Evolutionary conservation across 768 basidiomycete species (phyloP), one percentile per base, ranked within the genome.

Genomic region (Termitomyces heimii): DNA sequence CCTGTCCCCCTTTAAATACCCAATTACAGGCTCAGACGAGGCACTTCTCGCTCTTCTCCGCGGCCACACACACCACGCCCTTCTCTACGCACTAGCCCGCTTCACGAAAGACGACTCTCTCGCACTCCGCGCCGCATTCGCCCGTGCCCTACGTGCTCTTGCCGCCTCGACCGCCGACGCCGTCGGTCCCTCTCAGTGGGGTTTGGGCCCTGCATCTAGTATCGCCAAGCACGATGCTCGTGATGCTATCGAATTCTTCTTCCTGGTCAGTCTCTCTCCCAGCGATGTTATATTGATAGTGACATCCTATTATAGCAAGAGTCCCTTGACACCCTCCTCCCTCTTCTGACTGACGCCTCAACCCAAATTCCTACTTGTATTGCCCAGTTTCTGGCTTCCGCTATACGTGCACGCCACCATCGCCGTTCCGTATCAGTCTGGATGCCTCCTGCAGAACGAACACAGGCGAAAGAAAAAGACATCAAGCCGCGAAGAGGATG

Each of bases 131-230:
- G 70, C 80, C 0, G 86, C 89, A 0, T 75, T 89, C 53, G 74
- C 83, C 5, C 82, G 90, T 4, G 86, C 81, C 1, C 70, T 92
- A 18, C 77, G 85, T 35, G 79, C 84, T 0, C 66, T 90, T 20
- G 77, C 82, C 5, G 70, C 74, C 4, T 80, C 86, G 1, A 70
- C 86, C 35, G 80, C 90, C 5, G 88, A 91, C 44, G 75, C 82
- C 1, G 80, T 87, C 0, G 89, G 88, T 0, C 88, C 89, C 0
- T 81, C 84, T 0, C 79, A 81, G 45, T 89, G 86, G 77, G 88
- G 86, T 1, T 73, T 92, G 8, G 58, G 71, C 5, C 74, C 77
- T 8, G 76, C 77, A 24, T 70, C 78, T 1, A 70, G 74, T 1
- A 68, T 70, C 4, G 69, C 81, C 4, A 70, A 76, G 16, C 66